phyloP scores from a whole-genome alignment of 805 yeast species.

The Barnettozyma vustinii region DNA sequence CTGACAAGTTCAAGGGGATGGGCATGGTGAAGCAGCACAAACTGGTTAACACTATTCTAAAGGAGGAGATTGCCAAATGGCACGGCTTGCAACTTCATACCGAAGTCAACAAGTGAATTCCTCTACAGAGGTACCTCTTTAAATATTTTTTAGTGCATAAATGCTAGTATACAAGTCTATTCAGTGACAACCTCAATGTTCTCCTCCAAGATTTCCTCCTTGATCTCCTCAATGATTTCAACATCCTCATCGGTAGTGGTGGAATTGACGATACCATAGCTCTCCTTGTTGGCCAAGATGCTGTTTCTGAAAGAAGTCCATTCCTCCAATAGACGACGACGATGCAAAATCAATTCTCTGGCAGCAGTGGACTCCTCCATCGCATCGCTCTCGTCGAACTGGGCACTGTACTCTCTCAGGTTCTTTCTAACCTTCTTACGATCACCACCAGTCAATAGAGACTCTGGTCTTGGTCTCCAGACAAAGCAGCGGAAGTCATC shows the following conservation, averaged over 20 bases:
- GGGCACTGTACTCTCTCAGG: slow-evolving; percentile 82
- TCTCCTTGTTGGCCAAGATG: slow-evolving; percentile 42
- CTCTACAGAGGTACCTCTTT: background rate
- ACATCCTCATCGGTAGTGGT: slow-evolving; percentile 55
- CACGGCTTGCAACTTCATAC: slow-evolving; percentile 91
- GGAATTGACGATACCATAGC: slow-evolving; percentile 39
- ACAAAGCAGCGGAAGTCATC: slow-evolving; percentile 83
- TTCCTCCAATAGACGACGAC: slow-evolving; percentile 75
- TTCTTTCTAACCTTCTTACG: slow-evolving; percentile 88
- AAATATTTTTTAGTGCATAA: background rate
- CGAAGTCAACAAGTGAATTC: background rate
- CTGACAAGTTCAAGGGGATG: slow-evolving; percentile 70
- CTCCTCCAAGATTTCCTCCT: slow-evolving; percentile 59
- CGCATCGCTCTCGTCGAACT: slow-evolving; percentile 91
- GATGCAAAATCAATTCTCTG: slow-evolving; percentile 79
- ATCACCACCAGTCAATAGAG: slow-evolving; percentile 69
- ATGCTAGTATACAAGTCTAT: slow-evolving; percentile 1
- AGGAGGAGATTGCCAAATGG: slow-evolving; percentile 87
- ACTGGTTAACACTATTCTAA: slow-evolving; percentile 72
- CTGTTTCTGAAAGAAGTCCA: slow-evolving; percentile 78
- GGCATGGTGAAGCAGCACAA: slow-evolving; percentile 90
- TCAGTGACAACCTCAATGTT: slow-evolving; percentile 21
- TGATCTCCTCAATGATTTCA: slow-evolving; percentile 72
- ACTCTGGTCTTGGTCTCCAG: slow-evolving; percentile 97
- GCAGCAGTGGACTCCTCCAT: slow-evolving; percentile 93